phyloP scores from a whole-genome alignment of 495 filamentous ascomycete genomes.

The Melanomma pulvis-pyrius region DNA sequence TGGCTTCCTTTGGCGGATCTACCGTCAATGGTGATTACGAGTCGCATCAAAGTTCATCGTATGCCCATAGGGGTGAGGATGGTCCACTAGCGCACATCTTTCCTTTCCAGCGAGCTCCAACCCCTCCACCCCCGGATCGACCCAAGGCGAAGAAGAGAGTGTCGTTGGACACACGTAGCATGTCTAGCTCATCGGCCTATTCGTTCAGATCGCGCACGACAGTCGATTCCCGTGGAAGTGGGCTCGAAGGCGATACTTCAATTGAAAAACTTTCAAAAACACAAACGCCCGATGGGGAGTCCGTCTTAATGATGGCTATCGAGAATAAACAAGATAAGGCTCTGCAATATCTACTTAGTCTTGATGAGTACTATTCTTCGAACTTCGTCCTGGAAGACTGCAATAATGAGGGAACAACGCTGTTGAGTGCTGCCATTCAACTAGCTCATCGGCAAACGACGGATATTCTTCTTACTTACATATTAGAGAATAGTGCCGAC shows the following conservation, averaged over 20 bases:
- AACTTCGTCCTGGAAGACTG: slow-evolving; percentile 74
- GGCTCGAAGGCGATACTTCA: slow-evolving; percentile 81
- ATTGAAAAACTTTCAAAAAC: slow-evolving; percentile 80
- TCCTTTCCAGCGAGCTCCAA: slow-evolving; percentile 67
- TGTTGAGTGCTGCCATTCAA: slow-evolving; percentile 94
- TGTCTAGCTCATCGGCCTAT: slow-evolving; percentile 80
- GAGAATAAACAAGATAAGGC: slow-evolving; percentile 71
- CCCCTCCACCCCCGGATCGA: slow-evolving; percentile 53
- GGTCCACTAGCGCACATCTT: slow-evolving; percentile 81
- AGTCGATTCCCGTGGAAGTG: slow-evolving; percentile 69
- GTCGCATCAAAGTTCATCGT: slow-evolving; percentile 2
- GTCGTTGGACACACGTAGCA: slow-evolving; percentile 82
- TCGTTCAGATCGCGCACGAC: slow-evolving; percentile 80
- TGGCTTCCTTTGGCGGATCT: slow-evolving; percentile 16
- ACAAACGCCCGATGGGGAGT: slow-evolving; percentile 78
- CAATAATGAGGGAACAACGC: slow-evolving; percentile 84
- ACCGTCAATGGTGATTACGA: slow-evolving; percentile 29
- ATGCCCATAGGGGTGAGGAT: slow-evolving; percentile 9
- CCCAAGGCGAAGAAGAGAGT: slow-evolving; percentile 66
- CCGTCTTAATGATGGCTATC: slow-evolving; percentile 94
- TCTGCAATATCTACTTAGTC: slow-evolving; percentile 74
- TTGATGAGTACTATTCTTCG: slow-evolving; percentile 71
- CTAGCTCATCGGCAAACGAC: slow-evolving; percentile 74
- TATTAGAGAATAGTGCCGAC: slow-evolving; percentile 56
- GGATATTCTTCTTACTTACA: slow-evolving; percentile 70